Evolutionary conservation across 306 rosid species (phyloP), one percentile per base, ranked within the genome.

Genomic region (Ormosia semicastrata): DNA sequence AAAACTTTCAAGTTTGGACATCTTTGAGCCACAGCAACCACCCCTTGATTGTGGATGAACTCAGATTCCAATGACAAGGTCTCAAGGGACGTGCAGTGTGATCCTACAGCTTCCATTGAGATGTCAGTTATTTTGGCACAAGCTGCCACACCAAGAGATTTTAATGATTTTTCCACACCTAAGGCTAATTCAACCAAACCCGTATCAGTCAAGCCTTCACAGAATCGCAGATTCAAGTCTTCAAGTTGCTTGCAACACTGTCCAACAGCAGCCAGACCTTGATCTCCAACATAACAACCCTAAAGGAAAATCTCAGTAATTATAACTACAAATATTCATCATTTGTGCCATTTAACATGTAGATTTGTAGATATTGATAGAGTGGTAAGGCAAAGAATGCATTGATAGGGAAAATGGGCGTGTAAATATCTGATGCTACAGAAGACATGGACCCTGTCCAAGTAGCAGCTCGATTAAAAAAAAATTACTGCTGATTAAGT

Each of bases 251-350:
- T 91, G 80, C 99, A 93, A 63, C 86, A 89, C 86, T 85, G 84
- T 69, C 99, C 99, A 79, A 95, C 91, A 75, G 93, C 91, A 77
- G 90, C 96, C 50, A 95, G 68, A 56, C 99, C 97, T 75, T 50
- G 89, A 89, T 95, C 97, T 84, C 97, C 99, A 77, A 92, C 97
- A 87, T 93, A 95, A 84, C 97, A 95, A 65, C 99, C 99, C 99
- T 95, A 84, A 73, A 82, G 71, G 15, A 85, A 78, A 70, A 71
- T 34, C 14, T 44, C 66, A 66, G 39, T 7, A 53, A 76, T 67
- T 54, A 84, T 71, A 75, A 57, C 46, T 14, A 62, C 1, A 75
- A 41, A 4, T 6, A 54, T 73, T 56, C 82, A 81, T 53, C 34
- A 34, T 11, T n/a, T 36, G 67, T 15, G 8, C 63, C 66, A 71